Evolutionary conservation across 2,329 filamentous ascomycete genomes (phyloP), one percentile per base, ranked within the genome.

Genomic region (Monilinia polystroma): DNA sequence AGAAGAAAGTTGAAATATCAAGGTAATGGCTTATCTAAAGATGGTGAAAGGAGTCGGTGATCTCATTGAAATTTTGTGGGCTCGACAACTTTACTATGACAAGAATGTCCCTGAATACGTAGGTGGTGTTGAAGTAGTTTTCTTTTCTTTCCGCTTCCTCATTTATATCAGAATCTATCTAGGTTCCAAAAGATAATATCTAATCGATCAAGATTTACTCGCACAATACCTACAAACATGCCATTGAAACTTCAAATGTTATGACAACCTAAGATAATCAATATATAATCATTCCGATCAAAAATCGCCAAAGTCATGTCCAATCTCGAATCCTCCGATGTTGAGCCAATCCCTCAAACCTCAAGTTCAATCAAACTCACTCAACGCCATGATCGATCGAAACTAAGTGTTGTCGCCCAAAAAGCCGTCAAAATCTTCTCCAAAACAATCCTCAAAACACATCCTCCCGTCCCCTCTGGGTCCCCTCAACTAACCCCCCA

Each of bases 281-380:
- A 52, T 23, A 29, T 29, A 23, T 4, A 18, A 23, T 38, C 23
- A 0, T 43, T 29, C 3, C 16, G 1, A 4, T 29, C 43, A 26
- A 58, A 14, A 14, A 45, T 16, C 18, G 29, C 41, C 41, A 26
- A 8, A 32, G 45, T 32, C 3, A 58, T 58, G 56, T n/a, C 56
- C 5, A 58, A 58, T 45, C 56, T 58, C 11, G 56, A 58, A 47
- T 10, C 41, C 3, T 47, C 56, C 7, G 32, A 35, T 7, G 32
- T 35, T 8, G 32, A 35, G 6, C 32, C 5, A 35, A 35, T 35
- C 32, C 55, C 20, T 7, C 26, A 18, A 29, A 12, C 23, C 18
- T 26, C 55, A 4, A 58, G 56, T 18, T 58, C 56, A 47, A 58
- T 58, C 41, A 58, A 58, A 47, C 56, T 58, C 26, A 58, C 56